Evolutionary conservation across 768 basidiomycete genomes (phyloP).

Genomic region (Leccinum truebloodii): DNA sequence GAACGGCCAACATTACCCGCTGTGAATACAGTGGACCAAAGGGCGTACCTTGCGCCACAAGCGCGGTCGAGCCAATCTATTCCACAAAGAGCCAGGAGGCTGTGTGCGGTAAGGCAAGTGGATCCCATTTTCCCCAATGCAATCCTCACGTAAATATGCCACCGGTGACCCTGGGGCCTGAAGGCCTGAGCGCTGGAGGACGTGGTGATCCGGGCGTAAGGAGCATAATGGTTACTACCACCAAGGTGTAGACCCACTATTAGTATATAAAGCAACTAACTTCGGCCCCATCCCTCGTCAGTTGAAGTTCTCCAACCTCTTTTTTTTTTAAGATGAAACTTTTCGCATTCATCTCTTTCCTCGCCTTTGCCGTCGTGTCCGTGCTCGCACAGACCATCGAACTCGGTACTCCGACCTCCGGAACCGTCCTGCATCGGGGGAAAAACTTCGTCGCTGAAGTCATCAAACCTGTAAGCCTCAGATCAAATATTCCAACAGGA

Average conservation of each 20-base stretch:
- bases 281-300: neutral
- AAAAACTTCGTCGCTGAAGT: conserved; percentile 22
- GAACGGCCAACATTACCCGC: conserved; percentile 5
- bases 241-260: neutral
- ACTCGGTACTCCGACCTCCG: conserved; percentile 24
- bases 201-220: neutral
- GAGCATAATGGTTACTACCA: neutral
- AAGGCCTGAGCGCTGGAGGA: neutral
- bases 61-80: neutral
- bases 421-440: conserved; percentile 19
- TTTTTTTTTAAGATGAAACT: conserved; percentile 19
- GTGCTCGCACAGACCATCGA: conserved; percentile 31
- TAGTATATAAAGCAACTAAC: conserved; percentile 6
- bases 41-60: neutral
- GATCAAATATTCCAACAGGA: neutral
- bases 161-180: neutral
- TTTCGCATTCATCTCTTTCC: conserved; percentile 5
- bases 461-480: conserved; percentile 22
- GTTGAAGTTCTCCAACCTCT: neutral
- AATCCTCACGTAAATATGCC: neutral
- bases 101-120: neutral
- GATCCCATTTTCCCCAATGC: neutral
- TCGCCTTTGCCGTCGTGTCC: conserved; percentile 8
- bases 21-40: neutral
- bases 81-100: neutral